Evolutionary conservation across 2,329 filamentous ascomycete genomes (phyloP), one percentile per base, ranked within the genome.

Genomic region (Leptographium lundbergii): DNA sequence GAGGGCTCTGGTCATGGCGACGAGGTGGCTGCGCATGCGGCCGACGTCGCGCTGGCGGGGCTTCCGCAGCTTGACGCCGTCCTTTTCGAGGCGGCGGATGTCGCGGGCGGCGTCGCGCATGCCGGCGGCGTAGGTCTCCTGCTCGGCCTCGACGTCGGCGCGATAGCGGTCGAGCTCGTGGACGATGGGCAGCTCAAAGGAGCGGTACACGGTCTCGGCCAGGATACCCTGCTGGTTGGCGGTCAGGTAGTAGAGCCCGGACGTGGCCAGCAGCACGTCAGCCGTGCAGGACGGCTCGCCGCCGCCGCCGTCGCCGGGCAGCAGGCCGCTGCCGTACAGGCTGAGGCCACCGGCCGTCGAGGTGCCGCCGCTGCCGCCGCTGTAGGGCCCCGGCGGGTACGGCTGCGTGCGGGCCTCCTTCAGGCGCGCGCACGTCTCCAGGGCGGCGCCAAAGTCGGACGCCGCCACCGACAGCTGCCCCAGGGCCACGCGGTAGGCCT

Each of bases 161-260:
- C 78, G 77, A 82, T 84, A 87, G 63, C 78, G 78, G 69, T 87
- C 84, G 34, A 87, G 74, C 70, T 87, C 84, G 71, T 86, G 82
- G n/a, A 87, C 75, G 25, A 87, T 73, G 4, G 84, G 84, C 45
- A 87, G 82, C 70, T 87, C 84, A 68, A 87, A 87, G 60, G 76
- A 77, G 58, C 84, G 77, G 70, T 87, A 87, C 10, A 87, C 81
- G 0, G 82, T 86, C 70, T 87, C 84, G 63, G 78, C 81, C 4
- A 87, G 77, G 65, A 87, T 87, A 67, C 86, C 82, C 69, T 86
- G 81, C 73, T 87, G 84, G 71, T 87, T 87, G 53, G 84, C 84
- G 60, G 86, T 75, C 24, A 87, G 75, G 66, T 87, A 82, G 67
- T 87, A 84, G 48, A 87, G 76, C 42, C 84, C 84, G 39, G 81